Conservation (phyloP, 441 rosid genomes). For the Erysimum pusillum region DNA sequence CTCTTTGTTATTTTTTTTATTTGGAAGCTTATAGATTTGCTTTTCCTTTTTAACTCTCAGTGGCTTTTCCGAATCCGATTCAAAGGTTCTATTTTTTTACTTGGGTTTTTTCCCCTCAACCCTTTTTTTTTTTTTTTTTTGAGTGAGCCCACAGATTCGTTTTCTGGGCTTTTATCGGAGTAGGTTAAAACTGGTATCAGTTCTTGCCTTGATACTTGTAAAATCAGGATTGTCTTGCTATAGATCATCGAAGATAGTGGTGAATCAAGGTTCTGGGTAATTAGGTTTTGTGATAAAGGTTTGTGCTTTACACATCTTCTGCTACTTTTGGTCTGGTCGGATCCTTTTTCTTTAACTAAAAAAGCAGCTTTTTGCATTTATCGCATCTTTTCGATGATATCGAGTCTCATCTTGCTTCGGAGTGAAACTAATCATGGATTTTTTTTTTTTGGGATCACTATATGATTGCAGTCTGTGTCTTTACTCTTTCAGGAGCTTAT, state of each 20-base stretch:
- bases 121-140: neutral
- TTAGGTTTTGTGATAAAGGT: slow-evolving; percentile 35
- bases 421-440: slow-evolving; percentile 23
- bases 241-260: slow-evolving; percentile 3
- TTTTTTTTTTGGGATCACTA: neutral
- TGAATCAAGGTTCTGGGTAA: slow-evolving; percentile 21
- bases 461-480: slow-evolving; percentile 11
- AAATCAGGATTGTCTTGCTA: neutral
- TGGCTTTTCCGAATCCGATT: slow-evolving; percentile 7
- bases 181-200: neutral
- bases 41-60: neutral
- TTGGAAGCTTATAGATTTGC: slow-evolving; percentile 1
- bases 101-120: slow-evolving; percentile 21
- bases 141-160: slow-evolving; percentile 24
- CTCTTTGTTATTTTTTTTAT: neutral
- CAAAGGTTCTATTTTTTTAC: neutral
- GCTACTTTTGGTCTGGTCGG: neutral
- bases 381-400: slow-evolving; percentile 19
- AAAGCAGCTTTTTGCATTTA: slow-evolving; percentile 30
- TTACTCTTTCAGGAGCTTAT: slow-evolving; percentile 17
- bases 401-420: slow-evolving; percentile 39
- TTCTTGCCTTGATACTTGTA: slow-evolving; percentile 8
- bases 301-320: slow-evolving; percentile 28
- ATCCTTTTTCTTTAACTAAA: slow-evolving; percentile 5
- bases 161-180: neutral